A percentile compares a stretch with the other conserved stretches of the same genome.
Conservation (phyloP, 1,284 basidiomycete species). For the Cryptococcus amylolentus region DNA sequence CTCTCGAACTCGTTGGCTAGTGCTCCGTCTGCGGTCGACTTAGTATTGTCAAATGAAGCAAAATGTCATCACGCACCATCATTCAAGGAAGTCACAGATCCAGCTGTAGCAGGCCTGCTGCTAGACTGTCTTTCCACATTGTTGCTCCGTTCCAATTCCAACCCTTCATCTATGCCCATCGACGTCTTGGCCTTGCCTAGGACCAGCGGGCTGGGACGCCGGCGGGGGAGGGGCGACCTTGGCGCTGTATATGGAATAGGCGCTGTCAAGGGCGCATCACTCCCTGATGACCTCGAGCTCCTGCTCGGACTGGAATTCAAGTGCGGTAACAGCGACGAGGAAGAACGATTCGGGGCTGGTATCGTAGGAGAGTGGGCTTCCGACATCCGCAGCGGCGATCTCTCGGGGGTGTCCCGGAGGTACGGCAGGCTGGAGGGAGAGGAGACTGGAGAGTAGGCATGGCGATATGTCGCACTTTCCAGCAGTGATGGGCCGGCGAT, state of each 20-base stretch:
- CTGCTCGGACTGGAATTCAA: neutral
- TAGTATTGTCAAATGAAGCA: neutral
- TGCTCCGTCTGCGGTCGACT: constrained; percentile 11
- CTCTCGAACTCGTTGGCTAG: constrained; percentile 34
- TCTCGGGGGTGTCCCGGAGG: constrained; percentile 4
- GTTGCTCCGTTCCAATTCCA: constrained; percentile 13
- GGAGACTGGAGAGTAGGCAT: neutral
- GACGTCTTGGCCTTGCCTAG: constrained; percentile 13
- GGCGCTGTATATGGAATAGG: neutral
- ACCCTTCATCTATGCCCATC: constrained; percentile 22
- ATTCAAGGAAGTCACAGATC: constrained; percentile 14
- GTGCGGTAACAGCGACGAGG: neutral
- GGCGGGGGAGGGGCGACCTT: constrained; percentile 6
- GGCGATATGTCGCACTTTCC: constrained; percentile 1
- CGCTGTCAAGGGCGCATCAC: neutral
- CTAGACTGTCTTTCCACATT: neutral
- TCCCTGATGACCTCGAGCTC: neutral
- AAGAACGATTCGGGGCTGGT: neutral
- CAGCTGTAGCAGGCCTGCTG: neutral
- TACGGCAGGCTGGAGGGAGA: constrained; percentile 13
- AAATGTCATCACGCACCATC: constrained; percentile 9
- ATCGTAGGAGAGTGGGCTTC: neutral
- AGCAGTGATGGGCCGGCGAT: constrained; percentile 8
- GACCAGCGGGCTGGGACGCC: constrained; percentile 19
- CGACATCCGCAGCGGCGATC: neutral